These are phyloP conservation scores for Colletotrichum euphorbiae DNA, from an alignment of 2,329 filamentous ascomycete species.

Conservation along the genomic window DNA sequence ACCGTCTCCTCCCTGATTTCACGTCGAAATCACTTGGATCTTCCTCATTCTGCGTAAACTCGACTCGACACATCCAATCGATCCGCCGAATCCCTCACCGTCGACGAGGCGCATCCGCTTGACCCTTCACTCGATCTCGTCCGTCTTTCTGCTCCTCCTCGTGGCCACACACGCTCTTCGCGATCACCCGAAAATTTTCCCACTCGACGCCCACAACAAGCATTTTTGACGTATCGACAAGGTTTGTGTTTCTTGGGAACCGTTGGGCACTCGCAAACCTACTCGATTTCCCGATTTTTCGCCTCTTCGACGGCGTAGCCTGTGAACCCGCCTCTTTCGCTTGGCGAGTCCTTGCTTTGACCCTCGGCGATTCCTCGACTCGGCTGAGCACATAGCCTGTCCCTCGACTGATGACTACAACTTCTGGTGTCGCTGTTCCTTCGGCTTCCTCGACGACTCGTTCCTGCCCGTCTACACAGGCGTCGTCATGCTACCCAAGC, in stretches of 20 bases:
- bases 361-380: constrained; percentile 17
- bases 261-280: not conserved
- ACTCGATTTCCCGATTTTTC: constrained; percentile 1
- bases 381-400: not conserved
- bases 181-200: constrained; percentile 40
- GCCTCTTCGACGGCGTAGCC: constrained; percentile 22
- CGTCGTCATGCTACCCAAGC: constrained; percentile 71
- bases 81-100: constrained; percentile 45
- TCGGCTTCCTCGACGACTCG: constrained; percentile 14
- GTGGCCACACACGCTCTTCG: constrained; percentile 41
- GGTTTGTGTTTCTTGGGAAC: not conserved
- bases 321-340: constrained; percentile 12
- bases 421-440: constrained; percentile 21
- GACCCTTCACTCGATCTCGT: constrained; percentile 43
- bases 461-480: constrained; percentile 55
- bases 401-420: constrained; percentile 37
- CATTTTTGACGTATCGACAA: constrained; percentile 13
- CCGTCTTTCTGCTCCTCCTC: constrained; percentile 37
- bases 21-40: constrained; percentile 33
- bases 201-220: constrained; percentile 14
- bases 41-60: constrained; percentile 28
- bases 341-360: constrained; percentile 19
- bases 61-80: constrained; percentile 39
- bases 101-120: constrained; percentile 46
- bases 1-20: constrained; percentile 35